Conservation (phyloP, 1,284 basidiomycete genomes). For the Malassezia arunalokei region DNA sequence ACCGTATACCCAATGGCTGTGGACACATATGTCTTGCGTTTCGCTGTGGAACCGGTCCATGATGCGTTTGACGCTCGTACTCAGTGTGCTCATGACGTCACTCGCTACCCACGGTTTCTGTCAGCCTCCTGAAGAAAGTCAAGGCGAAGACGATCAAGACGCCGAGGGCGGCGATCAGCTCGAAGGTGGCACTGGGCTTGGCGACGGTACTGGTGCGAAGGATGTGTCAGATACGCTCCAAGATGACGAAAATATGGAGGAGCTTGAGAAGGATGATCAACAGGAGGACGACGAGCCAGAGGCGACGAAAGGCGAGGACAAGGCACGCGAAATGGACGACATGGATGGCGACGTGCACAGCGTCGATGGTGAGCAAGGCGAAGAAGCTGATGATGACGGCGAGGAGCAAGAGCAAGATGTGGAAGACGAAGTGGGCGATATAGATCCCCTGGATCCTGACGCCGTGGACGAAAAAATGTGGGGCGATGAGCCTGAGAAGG, state of each 20-base stretch:
- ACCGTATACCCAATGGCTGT: conserved; percentile 28
- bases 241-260: conserved; percentile 87
- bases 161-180: conserved; percentile 25
- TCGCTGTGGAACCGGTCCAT: conserved; percentile 62
- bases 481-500: conserved; percentile 66
- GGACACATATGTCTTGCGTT: conserved; percentile 48
- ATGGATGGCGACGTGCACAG: conserved; percentile 65
- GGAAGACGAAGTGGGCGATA: conserved; percentile 72
- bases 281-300: conserved; percentile 46
- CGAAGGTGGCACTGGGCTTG: conserved; percentile 42
- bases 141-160: conserved; percentile 22
- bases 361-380: conserved; percentile 49
- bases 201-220: conserved; percentile 50
- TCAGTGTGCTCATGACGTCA: conserved; percentile 62
- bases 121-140: conserved; percentile 35
- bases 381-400: conserved; percentile 51
- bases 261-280: conserved; percentile 56
- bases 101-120: conserved; percentile 79
- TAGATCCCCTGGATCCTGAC: conserved; percentile 73
- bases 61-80: conserved; percentile 71
- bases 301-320: conserved; percentile 50
- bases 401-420: conserved; percentile 52
- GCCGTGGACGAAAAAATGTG: conserved; percentile 93
- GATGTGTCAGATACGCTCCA: conserved; percentile 44
- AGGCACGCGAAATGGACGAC: conserved; percentile 54